Base-by-base conservation (phyloP, 345 rosid genomes). In the Reutealis trisperma region DNA sequence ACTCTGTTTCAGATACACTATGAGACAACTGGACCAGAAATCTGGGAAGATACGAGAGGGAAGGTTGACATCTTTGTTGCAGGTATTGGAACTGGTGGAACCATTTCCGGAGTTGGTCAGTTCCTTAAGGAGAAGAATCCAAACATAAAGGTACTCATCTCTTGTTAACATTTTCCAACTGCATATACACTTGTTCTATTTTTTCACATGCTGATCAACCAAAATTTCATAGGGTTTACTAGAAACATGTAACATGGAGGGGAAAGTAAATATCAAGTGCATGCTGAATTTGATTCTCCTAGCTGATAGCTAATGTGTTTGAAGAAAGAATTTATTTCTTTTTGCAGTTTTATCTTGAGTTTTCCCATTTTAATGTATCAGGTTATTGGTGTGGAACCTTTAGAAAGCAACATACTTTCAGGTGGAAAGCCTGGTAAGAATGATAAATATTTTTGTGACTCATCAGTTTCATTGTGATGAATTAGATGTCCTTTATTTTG, bases 41-140 rank as follows among this genome's bases (percentile, higher is more conserved):
- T 81, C 42, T 81, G 84, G 84, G 78, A 81, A 69, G 84, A 81
- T 63, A 81, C 84, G 62, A 81, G 75, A 45, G 84, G 84, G 42
- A 81, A 81, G 74, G 84, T 81, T 27, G 84, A 81, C 73, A 81
- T 81, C 52, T 69, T 81, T 63, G 70, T 81, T 73, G 84, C 76
- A 70, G 82, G 85, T 67, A 78, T 75, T 71, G 79, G 79, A 68
- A 75, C 79, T 21, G 82, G 80, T 16, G 79, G 82, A 24, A 82
- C 82, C 67, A 77, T 77, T 71, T 71, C 78, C 63, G 84, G 84
- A 61, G 84, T 63, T 77, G 84, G 84, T 30, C 74, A 27, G 67
- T 81, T 60, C 67, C 81, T 81, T 44, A 81, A 81, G 75, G 84
- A 81, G 75, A 77, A 77, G 66, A 81, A 81, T 69, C 84, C 81